A percentile compares a stretch with the other conserved stretches of the same genome.
Conservation (phyloP, 2,329 filamentous ascomycete genomes). For the Hypoxylon sp. region DNA sequence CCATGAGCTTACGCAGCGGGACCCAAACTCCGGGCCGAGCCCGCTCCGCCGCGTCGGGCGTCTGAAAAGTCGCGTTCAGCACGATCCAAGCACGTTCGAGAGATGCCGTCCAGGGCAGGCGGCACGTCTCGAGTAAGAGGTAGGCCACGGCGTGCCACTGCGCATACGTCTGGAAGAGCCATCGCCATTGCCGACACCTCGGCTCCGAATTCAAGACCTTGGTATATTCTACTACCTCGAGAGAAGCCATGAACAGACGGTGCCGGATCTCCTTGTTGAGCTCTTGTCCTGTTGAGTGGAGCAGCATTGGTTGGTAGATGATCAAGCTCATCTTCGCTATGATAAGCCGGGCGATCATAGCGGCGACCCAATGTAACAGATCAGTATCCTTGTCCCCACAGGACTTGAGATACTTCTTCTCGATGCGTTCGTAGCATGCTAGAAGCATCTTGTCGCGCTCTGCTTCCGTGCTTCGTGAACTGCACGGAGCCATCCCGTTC, state of each 20-base stretch:
- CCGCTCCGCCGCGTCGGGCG: conserved; percentile 57
- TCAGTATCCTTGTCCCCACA: conserved; percentile 60
- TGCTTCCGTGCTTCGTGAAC: conserved; percentile 54
- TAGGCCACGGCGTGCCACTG: conserved; percentile 71
- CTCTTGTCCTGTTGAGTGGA: conserved; percentile 55
- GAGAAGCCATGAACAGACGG: conserved; percentile 62
- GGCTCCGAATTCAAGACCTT: conserved; percentile 65
- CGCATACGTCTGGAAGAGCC: conserved; percentile 70
- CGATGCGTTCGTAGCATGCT: conserved; percentile 61
- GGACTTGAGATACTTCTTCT: conserved; percentile 66
- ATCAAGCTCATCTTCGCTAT: conserved; percentile 67
- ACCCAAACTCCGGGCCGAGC: conserved; percentile 64
- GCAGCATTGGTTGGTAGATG: conserved; percentile 65
- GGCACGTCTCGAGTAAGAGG: conserved; percentile 64
- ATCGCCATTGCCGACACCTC: conserved; percentile 64
- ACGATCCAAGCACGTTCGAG: conserved; percentile 65
- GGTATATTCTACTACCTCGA: conserved; percentile 69
- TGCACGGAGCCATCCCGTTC: conserved; percentile 51
- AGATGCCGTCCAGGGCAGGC: conserved; percentile 62
- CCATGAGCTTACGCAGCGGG: conserved; percentile 66
- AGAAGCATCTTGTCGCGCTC: conserved; percentile 61
- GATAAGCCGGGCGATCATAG: conserved; percentile 62
- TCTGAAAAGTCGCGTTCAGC: conserved; percentile 56
- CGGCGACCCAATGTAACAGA: conserved; percentile 64
- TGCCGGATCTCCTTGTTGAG: conserved; percentile 56